These are phyloP conservation scores for Glutinoglossum americanum DNA, from an alignment of 495 filamentous ascomycete species.

Conservation along the genomic window DNA sequence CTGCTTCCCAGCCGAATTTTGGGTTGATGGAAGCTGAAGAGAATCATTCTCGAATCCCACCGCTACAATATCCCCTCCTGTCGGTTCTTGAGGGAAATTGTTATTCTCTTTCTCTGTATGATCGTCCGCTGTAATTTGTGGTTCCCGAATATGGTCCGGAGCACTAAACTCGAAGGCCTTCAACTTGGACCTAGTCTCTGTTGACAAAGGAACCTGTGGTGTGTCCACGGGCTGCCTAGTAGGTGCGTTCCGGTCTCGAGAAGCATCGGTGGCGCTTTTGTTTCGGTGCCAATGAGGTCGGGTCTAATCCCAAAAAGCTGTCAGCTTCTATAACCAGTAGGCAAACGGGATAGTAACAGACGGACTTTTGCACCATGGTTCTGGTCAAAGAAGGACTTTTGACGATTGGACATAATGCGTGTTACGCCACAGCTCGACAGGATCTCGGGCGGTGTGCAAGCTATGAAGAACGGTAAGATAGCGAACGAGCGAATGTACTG, in stretches of 20 bases:
- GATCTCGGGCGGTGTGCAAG: not conserved
- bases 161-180: slow-evolving; percentile 32
- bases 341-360: not conserved
- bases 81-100: not conserved
- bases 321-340: not conserved
- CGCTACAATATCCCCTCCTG: not conserved
- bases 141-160: slow-evolving; percentile 12
- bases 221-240: not conserved
- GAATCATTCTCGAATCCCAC: slow-evolving; percentile 20
- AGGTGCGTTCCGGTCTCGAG: not conserved
- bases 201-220: slow-evolving; percentile 24
- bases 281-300: not conserved
- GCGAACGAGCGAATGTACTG: not conserved
- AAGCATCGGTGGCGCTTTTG: not conserved
- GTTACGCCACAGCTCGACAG: not conserved
- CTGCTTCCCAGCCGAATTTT: slow-evolving; percentile 14
- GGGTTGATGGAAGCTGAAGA: slow-evolving; percentile 12
- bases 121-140: slow-evolving; percentile 3
- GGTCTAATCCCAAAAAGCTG: not conserved
- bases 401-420: not conserved
- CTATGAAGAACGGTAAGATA: not conserved
- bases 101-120: slow-evolving; percentile 17
- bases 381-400: not conserved
- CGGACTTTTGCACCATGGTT: not conserved
- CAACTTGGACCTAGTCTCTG: slow-evolving; percentile 34